Percentiles rank a stretch among this genome's conserved stretches.
These are phyloP conservation scores for Heracleum sosnowskyi DNA, from an alignment of 129 eudicot species.

Conservation along the genomic window DNA sequence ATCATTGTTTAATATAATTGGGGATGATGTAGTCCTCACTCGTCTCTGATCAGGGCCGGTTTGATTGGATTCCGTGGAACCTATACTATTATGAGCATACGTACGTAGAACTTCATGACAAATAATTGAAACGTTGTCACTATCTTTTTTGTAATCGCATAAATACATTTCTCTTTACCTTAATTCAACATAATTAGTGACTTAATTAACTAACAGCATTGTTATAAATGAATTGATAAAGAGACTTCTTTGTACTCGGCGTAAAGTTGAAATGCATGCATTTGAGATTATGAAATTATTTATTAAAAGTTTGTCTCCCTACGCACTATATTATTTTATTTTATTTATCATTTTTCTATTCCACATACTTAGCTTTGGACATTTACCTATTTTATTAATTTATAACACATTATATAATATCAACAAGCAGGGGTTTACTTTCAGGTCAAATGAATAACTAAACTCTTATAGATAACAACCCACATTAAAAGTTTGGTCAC, in stretches of 20 bases:
- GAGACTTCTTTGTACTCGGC: neutral
- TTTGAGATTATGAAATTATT: neutral
- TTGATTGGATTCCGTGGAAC: constrained; percentile 2
- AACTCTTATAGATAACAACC: too few species aligned
- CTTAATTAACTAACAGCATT: neutral
- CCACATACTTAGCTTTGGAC: neutral
- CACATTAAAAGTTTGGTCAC: neutral
- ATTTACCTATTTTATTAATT: neutral
- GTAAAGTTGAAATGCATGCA: neutral
- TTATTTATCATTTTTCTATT: too few species aligned
- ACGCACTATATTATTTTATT: neutral
- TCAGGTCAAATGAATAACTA: too few species aligned
- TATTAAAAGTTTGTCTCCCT: neutral
- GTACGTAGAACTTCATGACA: neutral
- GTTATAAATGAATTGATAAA: too few species aligned
- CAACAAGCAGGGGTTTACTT: too few species aligned
- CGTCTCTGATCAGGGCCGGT: too few species aligned
- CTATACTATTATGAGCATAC: neutral
- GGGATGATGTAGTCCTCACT: neutral
- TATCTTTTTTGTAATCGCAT: neutral
- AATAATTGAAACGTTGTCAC: neutral
- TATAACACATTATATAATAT: too few species aligned
- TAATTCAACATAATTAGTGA: neutral
- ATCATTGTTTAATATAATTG: neutral
- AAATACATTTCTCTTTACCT: neutral